Evolutionary conservation across 805 yeast genomes (phyloP).

Genomic region (Starmerella apicola): DNA sequence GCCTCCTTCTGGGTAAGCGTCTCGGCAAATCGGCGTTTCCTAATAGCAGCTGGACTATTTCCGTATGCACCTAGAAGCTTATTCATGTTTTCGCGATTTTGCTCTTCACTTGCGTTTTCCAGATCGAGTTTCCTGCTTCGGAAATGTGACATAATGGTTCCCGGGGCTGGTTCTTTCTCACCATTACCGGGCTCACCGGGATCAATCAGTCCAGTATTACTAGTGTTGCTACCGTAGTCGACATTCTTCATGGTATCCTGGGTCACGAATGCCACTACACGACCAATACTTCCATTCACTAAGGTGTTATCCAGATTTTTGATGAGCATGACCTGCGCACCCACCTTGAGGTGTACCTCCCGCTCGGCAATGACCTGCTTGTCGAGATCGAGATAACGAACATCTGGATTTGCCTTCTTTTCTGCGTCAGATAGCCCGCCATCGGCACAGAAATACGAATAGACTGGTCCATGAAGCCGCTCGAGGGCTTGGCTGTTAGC

Average conservation of each 20-base stretch:
- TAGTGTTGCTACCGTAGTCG: background rate
- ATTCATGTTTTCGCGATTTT: background rate
- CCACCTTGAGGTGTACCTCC: slow-evolving; percentile 51
- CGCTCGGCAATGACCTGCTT: slow-evolving; percentile 60
- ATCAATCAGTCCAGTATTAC: too few species aligned
- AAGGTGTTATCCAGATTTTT: slow-evolving; percentile 63
- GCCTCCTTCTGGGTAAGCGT: slow-evolving; percentile 3
- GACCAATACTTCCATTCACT: slow-evolving; percentile 89
- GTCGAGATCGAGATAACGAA: slow-evolving; percentile 23
- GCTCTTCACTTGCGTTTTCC: background rate
- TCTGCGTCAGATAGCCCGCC: too few species aligned
- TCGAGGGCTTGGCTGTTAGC: slow-evolving; percentile 51
- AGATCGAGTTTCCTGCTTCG: background rate
- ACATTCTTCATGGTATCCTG: background rate
- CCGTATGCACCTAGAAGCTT: slow-evolving; percentile 6
- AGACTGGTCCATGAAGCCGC: slow-evolving; percentile 36
- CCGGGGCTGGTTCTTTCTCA: background rate
- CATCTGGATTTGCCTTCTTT: background rate
- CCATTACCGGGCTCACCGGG: background rate
- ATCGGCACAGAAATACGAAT: slow-evolving; percentile 38
- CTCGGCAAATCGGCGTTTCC: slow-evolving; percentile 13
- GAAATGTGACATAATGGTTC: background rate
- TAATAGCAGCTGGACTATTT: background rate
- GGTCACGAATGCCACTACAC: slow-evolving; percentile 44
- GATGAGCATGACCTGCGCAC: slow-evolving; percentile 90